Percentiles rank a stretch among this genome's conserved stretches.
These are phyloP conservation scores for Myrica gale DNA, from an alignment of 306 rosid species.

Conservation along the genomic window DNA sequence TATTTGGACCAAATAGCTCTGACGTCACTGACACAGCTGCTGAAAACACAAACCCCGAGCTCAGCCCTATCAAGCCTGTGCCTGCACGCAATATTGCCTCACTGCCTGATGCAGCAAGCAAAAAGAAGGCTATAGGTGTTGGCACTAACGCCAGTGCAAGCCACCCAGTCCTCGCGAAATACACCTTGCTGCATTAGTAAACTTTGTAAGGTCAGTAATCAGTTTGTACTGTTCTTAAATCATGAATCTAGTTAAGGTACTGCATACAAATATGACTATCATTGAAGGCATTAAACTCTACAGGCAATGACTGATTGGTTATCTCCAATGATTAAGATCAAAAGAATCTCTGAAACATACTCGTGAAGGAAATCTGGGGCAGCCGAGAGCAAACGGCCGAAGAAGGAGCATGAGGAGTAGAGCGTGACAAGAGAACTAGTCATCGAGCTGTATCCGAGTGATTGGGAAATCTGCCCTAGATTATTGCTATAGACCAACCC, in stretches of 20 bases:
- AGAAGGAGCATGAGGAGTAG: conserved; percentile 89
- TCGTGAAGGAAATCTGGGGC: conserved; percentile 77
- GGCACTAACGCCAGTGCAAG: conserved; percentile 74
- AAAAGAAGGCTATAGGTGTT: conserved; percentile 76
- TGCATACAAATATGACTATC: too few relatives aligned
- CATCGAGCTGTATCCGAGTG: conserved; percentile 56
- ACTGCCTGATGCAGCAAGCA: conserved; percentile 63
- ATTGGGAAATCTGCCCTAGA: conserved; percentile 92
- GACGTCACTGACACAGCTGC: conserved; percentile 93
- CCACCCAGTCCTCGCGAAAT: conserved; percentile 98
- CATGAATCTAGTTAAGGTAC: too few relatives aligned
- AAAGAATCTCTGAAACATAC: conserved; percentile 36
- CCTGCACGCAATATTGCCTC: conserved; percentile 46
- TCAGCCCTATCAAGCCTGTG: conserved; percentile 77
- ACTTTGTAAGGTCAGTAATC: too few relatives aligned
- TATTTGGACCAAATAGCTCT: conserved; percentile 86
- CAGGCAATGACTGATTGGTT: too few relatives aligned
- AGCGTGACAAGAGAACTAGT: conserved; percentile 68
- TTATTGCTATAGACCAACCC: conserved; percentile 96
- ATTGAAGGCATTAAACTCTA: too few relatives aligned
- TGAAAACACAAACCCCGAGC: conserved; percentile 93
- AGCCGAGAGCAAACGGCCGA: conserved; percentile 95
- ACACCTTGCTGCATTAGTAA: conserved; percentile 57
- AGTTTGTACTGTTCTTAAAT: too few relatives aligned
- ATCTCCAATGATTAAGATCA: too few relatives aligned